These are phyloP conservation scores for Haberlea rhodopensis DNA, from an alignment of 257 asterid genomes.

Conservation along the genomic window DNA sequence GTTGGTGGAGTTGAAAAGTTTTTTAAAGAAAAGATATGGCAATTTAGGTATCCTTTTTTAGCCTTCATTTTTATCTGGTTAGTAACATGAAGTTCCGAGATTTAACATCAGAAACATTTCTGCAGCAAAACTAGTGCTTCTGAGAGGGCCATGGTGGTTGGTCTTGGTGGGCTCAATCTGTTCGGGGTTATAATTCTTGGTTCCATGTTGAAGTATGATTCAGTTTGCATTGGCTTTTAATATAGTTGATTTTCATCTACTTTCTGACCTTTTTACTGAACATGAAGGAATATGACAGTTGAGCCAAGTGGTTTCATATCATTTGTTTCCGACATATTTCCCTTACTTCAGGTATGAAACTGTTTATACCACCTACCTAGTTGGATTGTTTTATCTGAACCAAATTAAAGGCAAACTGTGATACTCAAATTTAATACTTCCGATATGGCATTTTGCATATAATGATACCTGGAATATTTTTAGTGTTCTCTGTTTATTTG, in stretches of 20 bases:
- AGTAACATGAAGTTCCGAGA: conserved; percentile 17
- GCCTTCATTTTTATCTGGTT: conserved; percentile 5
- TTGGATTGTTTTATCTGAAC: conserved; percentile 15
- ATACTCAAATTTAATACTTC: neutral
- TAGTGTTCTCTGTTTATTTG: too few species aligned
- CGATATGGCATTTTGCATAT: neutral
- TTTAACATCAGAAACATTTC: conserved; percentile 23
- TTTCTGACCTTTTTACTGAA: conserved; percentile 35
- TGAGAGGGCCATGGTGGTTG: conserved; percentile 89
- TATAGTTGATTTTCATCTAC: conserved; percentile 5
- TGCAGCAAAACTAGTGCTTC: conserved; percentile 78
- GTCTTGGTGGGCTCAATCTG: conserved; percentile 89
- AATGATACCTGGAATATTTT: neutral
- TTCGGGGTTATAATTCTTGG: conserved; percentile 87
- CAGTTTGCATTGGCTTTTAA: conserved; percentile 30
- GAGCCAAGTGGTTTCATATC: conserved; percentile 66
- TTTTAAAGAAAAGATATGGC: conserved; percentile 75
- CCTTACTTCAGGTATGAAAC: conserved; percentile 79
- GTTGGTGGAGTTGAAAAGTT: conserved; percentile 63
- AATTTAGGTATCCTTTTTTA: conserved; percentile 54
- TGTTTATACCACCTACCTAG: conserved; percentile 3
- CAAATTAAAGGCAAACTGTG: neutral
- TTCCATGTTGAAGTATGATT: conserved; percentile 78
- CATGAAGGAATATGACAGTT: conserved; percentile 67
- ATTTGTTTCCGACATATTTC: conserved; percentile 75